Percentiles rank a stretch among this genome's conserved stretches.
Evolutionary conservation across 805 yeast species (phyloP).

Genomic region (Wickerhamomyces strasburgensis): DNA sequence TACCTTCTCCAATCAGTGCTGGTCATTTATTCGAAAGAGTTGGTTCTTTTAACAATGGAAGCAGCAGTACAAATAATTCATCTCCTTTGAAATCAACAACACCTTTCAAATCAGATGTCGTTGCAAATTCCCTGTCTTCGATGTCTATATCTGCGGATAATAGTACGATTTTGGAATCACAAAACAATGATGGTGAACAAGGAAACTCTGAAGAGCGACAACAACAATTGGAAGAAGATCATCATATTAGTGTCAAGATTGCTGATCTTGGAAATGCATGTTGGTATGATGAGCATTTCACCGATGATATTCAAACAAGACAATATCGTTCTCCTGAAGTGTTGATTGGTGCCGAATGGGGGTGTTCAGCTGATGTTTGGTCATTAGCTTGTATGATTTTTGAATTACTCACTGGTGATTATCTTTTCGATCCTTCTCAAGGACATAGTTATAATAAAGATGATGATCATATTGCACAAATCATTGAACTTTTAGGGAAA

Average conservation of each 20-base stretch:
- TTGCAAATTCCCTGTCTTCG: slow-evolving; percentile 35
- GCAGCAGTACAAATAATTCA: slow-evolving; percentile 1
- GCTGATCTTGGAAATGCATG: slow-evolving; percentile 83
- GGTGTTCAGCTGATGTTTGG: slow-evolving; percentile 94
- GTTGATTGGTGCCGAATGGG: slow-evolving; percentile 80
- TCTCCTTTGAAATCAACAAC: slow-evolving; percentile 11
- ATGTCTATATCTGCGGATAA: slow-evolving; percentile 32
- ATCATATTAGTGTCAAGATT: slow-evolving; percentile 71
- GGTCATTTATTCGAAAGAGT: slow-evolving; percentile 20
- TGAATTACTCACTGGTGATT: slow-evolving; percentile 91
- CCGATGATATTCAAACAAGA: slow-evolving; percentile 67
- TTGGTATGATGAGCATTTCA: slow-evolving; percentile 61
- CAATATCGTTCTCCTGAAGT: slow-evolving; percentile 88
- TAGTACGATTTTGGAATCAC: slow-evolving; percentile 12
- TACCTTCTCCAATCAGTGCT: slow-evolving; percentile 81
- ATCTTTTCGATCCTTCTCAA: slow-evolving; percentile 80
- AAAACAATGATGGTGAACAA: not conserved
- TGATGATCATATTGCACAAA: slow-evolving; percentile 95
- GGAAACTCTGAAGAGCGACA: not conserved
- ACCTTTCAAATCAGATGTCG: slow-evolving; percentile 17
- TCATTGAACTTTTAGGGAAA: slow-evolving; percentile 74
- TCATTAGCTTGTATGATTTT: slow-evolving; percentile 89
- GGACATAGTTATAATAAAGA: slow-evolving; percentile 78
- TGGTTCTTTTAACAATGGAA: not conserved
- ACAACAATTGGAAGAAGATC: slow-evolving; percentile 22